A percentile compares a stretch with the other conserved stretches of the same genome.
Evolutionary conservation across 176 grass and related monocot species (phyloP).

Genomic region (Chloris gayana): DNA sequence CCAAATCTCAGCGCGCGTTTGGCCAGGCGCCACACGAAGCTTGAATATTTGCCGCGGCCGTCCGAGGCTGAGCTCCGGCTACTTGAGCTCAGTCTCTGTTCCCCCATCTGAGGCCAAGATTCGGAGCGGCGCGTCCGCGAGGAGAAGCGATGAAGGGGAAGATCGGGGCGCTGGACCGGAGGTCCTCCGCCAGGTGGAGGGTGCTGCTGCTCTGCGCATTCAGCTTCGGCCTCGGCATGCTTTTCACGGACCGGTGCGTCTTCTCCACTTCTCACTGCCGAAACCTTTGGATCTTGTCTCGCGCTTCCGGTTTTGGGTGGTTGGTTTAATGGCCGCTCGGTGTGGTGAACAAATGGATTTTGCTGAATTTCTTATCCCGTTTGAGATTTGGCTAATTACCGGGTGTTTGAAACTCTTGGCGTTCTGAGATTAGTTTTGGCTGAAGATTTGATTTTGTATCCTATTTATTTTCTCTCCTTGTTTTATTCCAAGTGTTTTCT

Average conservation of each 20-base stretch:
- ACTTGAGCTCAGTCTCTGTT: slow-evolving; percentile 14
- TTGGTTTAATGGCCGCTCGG: background rate
- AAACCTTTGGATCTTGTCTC: slow-evolving; percentile 35
- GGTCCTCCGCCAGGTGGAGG: slow-evolving; percentile 64
- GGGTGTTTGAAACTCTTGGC: background rate
- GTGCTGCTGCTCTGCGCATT: slow-evolving; percentile 66
- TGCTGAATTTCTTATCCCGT: slow-evolving; percentile 2
- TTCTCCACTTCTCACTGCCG: background rate
- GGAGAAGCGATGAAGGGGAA: slow-evolving; percentile 63
- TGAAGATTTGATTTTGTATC: slow-evolving; percentile 12
- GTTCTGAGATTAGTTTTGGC: slow-evolving; percentile 2
- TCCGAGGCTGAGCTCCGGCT: slow-evolving; percentile 12
- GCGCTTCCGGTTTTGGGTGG: background rate
- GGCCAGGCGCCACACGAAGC: slow-evolving; percentile 3
- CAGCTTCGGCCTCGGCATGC: slow-evolving; percentile 86
- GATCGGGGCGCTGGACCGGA: slow-evolving; percentile 45
- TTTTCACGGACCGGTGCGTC: slow-evolving; percentile 76
- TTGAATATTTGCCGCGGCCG: slow-evolving; percentile 12
- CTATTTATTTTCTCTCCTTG: background rate
- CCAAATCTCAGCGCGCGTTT: slow-evolving; percentile 19
- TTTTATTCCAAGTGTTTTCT: background rate
- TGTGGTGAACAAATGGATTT: slow-evolving; percentile 21
- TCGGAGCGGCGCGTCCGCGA: slow-evolving; percentile 9
- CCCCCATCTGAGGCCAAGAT: slow-evolving; percentile 34
- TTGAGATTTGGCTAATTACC: slow-evolving; percentile 34